phyloP scores from a whole-genome alignment of 345 rosid species.

The Populus ilicifolia region DNA sequence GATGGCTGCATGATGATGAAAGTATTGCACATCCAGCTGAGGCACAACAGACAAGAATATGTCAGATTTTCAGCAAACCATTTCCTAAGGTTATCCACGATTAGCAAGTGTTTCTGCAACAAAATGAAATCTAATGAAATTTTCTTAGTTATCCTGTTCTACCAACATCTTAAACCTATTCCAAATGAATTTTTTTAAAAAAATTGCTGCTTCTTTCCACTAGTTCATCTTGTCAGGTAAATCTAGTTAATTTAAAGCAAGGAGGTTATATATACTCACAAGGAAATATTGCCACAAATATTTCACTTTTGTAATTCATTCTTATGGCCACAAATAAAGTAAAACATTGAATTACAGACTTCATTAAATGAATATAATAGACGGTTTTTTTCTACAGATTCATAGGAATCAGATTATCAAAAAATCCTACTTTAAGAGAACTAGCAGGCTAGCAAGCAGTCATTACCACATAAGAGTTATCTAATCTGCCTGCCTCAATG shows the following conservation, averaged over 20 bases:
- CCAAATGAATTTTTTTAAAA: neutral
- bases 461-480: neutral
- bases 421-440: neutral
- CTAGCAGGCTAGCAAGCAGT: neutral
- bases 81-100: conserved; percentile 1
- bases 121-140: neutral
- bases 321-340: neutral
- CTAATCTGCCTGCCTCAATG: neutral
- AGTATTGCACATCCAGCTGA: conserved; percentile 78
- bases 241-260: neutral
- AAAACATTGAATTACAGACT: neutral
- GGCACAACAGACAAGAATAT: conserved; percentile 4
- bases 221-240: neutral
- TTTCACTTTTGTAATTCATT: neutral
- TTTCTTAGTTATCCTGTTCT: neutral
- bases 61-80: conserved; percentile 6
- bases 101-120: neutral
- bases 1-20: conserved; percentile 67
- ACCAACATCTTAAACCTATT: neutral
- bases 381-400: neutral
- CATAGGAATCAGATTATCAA: neutral
- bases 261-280: neutral
- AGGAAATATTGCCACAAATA: neutral
- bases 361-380: neutral
- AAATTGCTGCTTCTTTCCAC: neutral